Conservation (phyloP, 176 grass and related monocot genomes). For the Rhipidocladum racemiflorum region DNA sequence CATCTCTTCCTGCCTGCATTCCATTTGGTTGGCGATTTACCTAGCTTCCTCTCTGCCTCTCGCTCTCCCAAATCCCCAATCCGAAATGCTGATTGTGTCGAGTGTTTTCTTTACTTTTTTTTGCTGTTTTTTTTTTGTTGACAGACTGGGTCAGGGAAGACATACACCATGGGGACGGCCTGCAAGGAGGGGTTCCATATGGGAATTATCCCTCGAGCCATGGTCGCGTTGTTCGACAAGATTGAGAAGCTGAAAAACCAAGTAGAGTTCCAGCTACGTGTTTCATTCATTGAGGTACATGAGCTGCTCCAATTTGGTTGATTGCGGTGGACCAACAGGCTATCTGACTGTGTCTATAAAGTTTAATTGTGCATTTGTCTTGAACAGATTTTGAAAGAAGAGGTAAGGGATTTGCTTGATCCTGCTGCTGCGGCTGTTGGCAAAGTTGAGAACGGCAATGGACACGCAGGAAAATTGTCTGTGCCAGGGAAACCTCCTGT, state of each 20-base stretch:
- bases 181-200: slow-evolving; percentile 62
- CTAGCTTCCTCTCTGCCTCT: no score
- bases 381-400: slow-evolving; percentile 95
- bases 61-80: no score
- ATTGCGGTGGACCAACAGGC: no score
- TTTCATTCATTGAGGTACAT: slow-evolving; percentile 94
- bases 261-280: slow-evolving; percentile 83
- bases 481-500: slow-evolving; percentile 79
- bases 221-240: slow-evolving; percentile 77
- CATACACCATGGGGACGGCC: slow-evolving; percentile 92
- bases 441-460: slow-evolving; percentile 71
- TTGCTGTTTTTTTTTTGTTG: no score
- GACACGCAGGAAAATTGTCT: slow-evolving; percentile 51
- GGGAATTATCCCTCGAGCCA: slow-evolving; percentile 76
- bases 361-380: neutral
- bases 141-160: slow-evolving; percentile 94
- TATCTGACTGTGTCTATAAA: neutral
- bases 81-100: no score
- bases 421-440: slow-evolving; percentile 31
- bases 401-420: slow-evolving; percentile 91
- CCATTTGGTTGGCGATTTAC: no score
- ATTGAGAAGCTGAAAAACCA: slow-evolving; percentile 74
- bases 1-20: no score
- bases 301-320: neutral
- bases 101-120: no score